Evolutionary conservation across 495 filamentous ascomycete genomes (phyloP), one percentile per base, ranked within the genome.

Genomic region (Trichoderma reesei): DNA sequence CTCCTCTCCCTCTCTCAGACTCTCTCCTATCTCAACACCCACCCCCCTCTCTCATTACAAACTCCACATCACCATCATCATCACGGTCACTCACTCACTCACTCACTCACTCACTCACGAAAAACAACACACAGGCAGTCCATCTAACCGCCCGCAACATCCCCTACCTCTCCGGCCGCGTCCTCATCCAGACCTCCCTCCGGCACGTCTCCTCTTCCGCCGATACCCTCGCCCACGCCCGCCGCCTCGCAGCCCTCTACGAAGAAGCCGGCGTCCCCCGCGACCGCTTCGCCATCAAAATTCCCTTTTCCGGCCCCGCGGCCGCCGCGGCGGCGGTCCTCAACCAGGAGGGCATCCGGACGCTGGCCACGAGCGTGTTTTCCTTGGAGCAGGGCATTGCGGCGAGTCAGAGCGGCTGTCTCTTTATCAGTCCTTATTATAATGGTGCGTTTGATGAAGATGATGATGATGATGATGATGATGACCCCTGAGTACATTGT

Each of bases 281-380:
- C 51, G 51, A 56, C 51, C 51, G 51, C 51, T 56, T 56, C 26
- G 51, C 51, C 51, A 56, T 56, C 51, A 56, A 56, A 20, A 31
- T 56, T 9, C 51, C 51, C 51, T 56, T 56, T 9, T 56, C 51
- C 26, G 51, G 51, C 26, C 14, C 51, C 11, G 51, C 26, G 26
- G 51, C 51, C 31, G 51, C 51, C 26, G 51, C 51, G 0, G 51
- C 51, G 2, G 26, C 26, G 26, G 26, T 56, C 0, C 26, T 56
- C 7, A 56, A 56, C 26, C 14, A 3, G 11, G 51, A 56, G 51
- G 51, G 51, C 31, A 56, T 56, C 31, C 51, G 51, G 20, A 56
- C 51, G 51, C 51, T 56, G 20, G 51, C 51, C 51, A 56, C 51
- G 20, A 56, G 51, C 51, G 51, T 56, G 3, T 56, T 56, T 34